Evolutionary conservation across 2,329 filamentous ascomycete genomes (phyloP), one percentile per base, ranked within the genome.

Genomic region (Diplocarpon rosae): DNA sequence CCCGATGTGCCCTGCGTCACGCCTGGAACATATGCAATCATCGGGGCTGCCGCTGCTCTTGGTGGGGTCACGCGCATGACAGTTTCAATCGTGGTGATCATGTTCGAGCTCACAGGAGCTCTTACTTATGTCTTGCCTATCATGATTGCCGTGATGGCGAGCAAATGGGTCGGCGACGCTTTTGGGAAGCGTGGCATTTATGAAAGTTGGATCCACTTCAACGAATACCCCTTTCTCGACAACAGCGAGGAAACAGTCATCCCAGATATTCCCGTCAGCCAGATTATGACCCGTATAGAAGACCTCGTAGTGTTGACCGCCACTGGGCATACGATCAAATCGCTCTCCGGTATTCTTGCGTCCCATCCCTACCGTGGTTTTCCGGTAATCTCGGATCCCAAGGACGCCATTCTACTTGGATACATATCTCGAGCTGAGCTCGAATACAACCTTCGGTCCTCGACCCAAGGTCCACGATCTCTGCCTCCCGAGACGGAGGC

Each of bases 141-240:
- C 64, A 98, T 98, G 92, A 85, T 98, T 52, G 88, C 89, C 35
- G 92, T 98, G 59, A 94, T 98, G 89, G 74, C 96, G 36, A 85
- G 85, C 51, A 98, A 98, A 68, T 98, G 92, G 92, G 87, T 95
- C 20, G 92, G 89, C 58, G 92, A 98, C 63, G 90, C 88, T 39
- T 89, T 98, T 63, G 88, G 86, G 20, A 85, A 86, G 45, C 79
- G 83, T 39, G 88, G 92, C 52, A 96, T 98, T 64, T 98, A 98
- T 68, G 92, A 98, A 63, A 83, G 84, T 43, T 98, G 92, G 92
- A 98, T 98, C 59, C 84, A 88, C 55, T 82, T 95, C 66, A 92
- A 93, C 59, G 87, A 85, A 54, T 98, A 96, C 61, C 92, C 92
- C 0, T 95, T 90, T 66, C 76, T 98, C 43, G 90, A 96, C 65